A percentile compares a stretch with the other conserved stretches of the same genome.
Conservation (phyloP, 768 basidiomycete species). For the Lactifluus subvellereus region DNA sequence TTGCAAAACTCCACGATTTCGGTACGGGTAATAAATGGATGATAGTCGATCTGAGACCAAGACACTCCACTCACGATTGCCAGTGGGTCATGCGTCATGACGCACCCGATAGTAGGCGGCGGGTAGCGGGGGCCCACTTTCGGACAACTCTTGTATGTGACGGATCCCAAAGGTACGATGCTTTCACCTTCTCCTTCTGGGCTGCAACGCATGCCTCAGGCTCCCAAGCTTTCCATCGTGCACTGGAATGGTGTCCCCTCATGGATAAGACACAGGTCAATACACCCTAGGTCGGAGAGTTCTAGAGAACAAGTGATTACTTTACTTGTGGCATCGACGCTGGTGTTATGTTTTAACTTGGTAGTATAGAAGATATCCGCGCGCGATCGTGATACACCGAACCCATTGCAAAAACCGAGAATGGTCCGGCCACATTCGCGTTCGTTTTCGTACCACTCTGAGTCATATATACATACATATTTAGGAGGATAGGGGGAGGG, state of each 20-base stretch:
- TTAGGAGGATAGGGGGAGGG: constrained; percentile 7
- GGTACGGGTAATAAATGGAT: constrained; percentile 65
- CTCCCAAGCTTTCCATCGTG: constrained; percentile 59
- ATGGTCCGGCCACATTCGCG: constrained; percentile 57
- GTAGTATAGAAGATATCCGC: constrained; percentile 64
- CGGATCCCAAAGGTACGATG: constrained; percentile 52
- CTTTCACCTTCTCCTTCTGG: constrained; percentile 52
- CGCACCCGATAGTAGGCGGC: constrained; percentile 57
- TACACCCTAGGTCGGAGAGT: constrained; percentile 50
- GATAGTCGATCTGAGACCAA: constrained; percentile 41
- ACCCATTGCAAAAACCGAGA: constrained; percentile 43
- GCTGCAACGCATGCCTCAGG: constrained; percentile 60
- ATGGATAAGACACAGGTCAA: constrained; percentile 70
- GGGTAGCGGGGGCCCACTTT: constrained; percentile 44
- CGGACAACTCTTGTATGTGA: constrained; percentile 52
- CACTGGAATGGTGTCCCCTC: constrained; percentile 53
- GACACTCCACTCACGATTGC: constrained; percentile 4
- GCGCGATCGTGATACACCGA: constrained; percentile 52
- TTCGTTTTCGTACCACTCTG: constrained; percentile 62
- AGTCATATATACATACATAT: constrained; percentile 31
- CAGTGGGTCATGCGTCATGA: background rate
- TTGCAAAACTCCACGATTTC: constrained; percentile 58
- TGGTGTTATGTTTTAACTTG: constrained; percentile 55
- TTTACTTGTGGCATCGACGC: constrained; percentile 43
- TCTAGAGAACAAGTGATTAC: constrained; percentile 50